Conservation (phyloP, 2,329 filamentous ascomycete genomes). For the Talaromyces sp. region DNA sequence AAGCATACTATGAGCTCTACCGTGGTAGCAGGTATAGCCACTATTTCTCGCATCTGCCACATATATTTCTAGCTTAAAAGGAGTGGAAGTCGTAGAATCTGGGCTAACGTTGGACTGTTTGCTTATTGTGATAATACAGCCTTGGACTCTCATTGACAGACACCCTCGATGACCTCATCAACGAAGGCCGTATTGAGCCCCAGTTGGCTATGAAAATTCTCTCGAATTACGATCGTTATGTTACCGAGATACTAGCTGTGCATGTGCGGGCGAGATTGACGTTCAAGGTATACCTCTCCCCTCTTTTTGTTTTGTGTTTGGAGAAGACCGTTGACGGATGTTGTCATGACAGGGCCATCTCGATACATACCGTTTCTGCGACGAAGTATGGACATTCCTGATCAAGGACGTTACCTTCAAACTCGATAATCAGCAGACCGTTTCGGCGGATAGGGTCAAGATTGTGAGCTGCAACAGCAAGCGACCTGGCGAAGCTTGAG, state of each 20-base stretch:
- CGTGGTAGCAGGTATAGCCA: slow-evolving; percentile 83
- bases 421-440: slow-evolving; percentile 74
- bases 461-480: slow-evolving; percentile 98
- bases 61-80: not conserved
- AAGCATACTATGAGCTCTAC: slow-evolving; percentile 87
- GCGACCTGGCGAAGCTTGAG: slow-evolving; percentile 57
- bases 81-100: slow-evolving; percentile 1
- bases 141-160: slow-evolving; percentile 92
- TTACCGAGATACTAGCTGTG: slow-evolving; percentile 85
- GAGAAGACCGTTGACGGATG: not conserved
- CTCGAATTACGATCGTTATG: slow-evolving; percentile 88
- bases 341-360: slow-evolving; percentile 69
- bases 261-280: slow-evolving; percentile 86
- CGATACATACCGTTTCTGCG: slow-evolving; percentile 98
- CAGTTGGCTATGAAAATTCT: slow-evolving; percentile 99
- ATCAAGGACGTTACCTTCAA: slow-evolving; percentile 99
- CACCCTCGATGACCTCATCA: slow-evolving; percentile 95
- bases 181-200: slow-evolving; percentile 89
- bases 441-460: slow-evolving; percentile 90
- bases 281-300: slow-evolving; percentile 71
- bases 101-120: slow-evolving; percentile 24
- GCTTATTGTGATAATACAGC: slow-evolving; percentile 48
- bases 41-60: not conserved
- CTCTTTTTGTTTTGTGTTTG: not conserved
- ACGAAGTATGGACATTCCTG: slow-evolving; percentile 99